Conservation (phyloP, 2,329 filamentous ascomycete species). For the Diaporthe nobilis region DNA sequence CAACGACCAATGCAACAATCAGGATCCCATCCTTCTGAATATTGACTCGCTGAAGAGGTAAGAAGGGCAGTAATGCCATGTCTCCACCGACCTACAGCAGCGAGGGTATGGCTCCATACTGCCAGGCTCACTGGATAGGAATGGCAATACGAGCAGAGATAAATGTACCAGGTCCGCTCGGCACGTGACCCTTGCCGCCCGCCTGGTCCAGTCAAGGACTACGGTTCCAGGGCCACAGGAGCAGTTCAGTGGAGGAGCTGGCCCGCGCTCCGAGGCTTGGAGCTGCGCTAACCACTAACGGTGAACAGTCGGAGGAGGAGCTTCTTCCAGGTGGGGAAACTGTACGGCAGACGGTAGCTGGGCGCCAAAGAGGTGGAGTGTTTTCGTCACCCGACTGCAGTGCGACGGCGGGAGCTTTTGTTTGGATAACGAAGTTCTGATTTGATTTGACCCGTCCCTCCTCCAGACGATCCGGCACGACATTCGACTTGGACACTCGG, state of each 20-base stretch:
- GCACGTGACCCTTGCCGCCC: conserved; percentile 13
- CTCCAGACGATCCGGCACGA: conserved; percentile 11
- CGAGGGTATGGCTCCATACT: neutral
- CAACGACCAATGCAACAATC: neutral
- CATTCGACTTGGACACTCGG: neutral
- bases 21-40: neutral
- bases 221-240: neutral
- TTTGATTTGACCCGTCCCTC: neutral
- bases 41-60: neutral
- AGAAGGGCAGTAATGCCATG: neutral
- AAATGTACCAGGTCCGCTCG: too few relatives aligned
- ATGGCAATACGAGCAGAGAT: neutral
- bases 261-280: conserved; percentile 8
- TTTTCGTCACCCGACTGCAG: conserved; percentile 26
- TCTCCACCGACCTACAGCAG: neutral
- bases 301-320: conserved; percentile 12
- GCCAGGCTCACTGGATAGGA: neutral
- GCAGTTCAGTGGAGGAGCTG: neutral
- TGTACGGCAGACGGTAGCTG: neutral
- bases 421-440: conserved; percentile 3
- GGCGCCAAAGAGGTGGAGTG: conserved; percentile 27
- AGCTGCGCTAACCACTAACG: conserved; percentile 22
- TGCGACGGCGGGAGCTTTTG: conserved; percentile 16
- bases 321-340: conserved; percentile 21
- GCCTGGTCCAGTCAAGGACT: neutral